Conservation (phyloP, 768 basidiomycete genomes). For the Aureoboletus auriporus region DNA sequence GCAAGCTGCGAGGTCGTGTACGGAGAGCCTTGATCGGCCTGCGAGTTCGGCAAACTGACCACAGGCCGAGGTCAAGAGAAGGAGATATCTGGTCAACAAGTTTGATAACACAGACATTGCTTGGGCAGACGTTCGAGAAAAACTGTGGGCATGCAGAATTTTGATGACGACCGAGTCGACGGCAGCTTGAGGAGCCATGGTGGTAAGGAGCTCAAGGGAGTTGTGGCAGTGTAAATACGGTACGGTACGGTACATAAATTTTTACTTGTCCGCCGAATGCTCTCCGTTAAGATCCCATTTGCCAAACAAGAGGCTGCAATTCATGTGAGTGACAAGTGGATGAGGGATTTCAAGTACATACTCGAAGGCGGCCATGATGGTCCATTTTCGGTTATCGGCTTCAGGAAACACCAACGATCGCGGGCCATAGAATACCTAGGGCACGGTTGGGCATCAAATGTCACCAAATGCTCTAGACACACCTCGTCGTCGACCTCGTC, state of each 20-base stretch:
- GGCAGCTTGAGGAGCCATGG: conserved; percentile 28
- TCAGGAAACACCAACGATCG: conserved; percentile 91
- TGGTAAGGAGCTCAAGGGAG: not conserved
- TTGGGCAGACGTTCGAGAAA: conserved; percentile 71
- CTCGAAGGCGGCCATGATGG: conserved; percentile 91
- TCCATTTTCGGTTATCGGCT: conserved; percentile 97
- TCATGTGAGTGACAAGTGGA: conserved; percentile 4
- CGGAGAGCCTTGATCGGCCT: conserved; percentile 55
- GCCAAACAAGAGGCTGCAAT: conserved; percentile 36
- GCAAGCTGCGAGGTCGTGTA: conserved; percentile 59
- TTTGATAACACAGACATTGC: conserved; percentile 70
- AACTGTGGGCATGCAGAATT: conserved; percentile 73
- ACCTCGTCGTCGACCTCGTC: conserved; percentile 97
- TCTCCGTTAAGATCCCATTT: conserved; percentile 39
- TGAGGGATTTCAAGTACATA: conserved; percentile 36
- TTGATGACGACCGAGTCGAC: conserved; percentile 65
- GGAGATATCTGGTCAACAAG: conserved; percentile 70
- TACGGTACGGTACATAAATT: too few relatives aligned
- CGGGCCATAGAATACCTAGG: conserved; percentile 86
- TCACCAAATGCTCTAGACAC: not conserved
- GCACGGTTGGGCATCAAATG: not conserved
- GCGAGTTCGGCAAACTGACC: conserved; percentile 73
- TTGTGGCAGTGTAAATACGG: not conserved
- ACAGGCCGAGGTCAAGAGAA: conserved; percentile 60
- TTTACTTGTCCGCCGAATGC: conserved; percentile 9